phyloP scores from a whole-genome alignment of 345 rosid genomes.

The Raphanus sativus region DNA sequence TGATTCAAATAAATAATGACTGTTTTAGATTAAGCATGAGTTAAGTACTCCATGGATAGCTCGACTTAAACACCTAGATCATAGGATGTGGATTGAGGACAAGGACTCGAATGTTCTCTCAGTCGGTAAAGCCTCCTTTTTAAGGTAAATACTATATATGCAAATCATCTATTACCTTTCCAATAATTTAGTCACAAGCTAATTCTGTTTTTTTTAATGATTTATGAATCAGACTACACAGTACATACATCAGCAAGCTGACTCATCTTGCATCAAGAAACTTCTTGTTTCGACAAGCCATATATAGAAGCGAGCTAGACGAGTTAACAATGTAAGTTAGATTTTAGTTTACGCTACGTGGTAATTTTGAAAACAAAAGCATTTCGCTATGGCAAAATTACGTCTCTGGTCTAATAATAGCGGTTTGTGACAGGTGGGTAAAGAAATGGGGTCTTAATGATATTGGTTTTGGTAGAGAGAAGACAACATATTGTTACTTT shows the following conservation, averaged over 20 bases:
- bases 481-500: slow-evolving; percentile 59
- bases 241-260: slow-evolving; percentile 31
- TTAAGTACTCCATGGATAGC: slow-evolving; percentile 56
- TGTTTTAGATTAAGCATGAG: slow-evolving; percentile 49
- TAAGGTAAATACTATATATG: slow-evolving; percentile 40
- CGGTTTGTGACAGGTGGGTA: slow-evolving; percentile 49
- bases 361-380: neutral
- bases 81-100: slow-evolving; percentile 65
- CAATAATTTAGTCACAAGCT: neutral
- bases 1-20: neutral
- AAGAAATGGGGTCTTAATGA: slow-evolving; percentile 46
- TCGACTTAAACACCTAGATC: slow-evolving; percentile 57
- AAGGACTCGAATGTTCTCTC: slow-evolving; percentile 42
- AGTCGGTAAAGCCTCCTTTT: slow-evolving; percentile 49
- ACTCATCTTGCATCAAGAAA: slow-evolving; percentile 45
- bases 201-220: neutral
- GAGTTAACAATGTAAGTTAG: slow-evolving; percentile 46
- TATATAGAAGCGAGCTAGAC: slow-evolving; percentile 48
- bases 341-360: neutral
- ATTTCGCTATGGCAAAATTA: neutral
- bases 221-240: slow-evolving; percentile 43
- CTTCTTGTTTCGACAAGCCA: slow-evolving; percentile 47
- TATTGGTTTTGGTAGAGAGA: slow-evolving; percentile 70
- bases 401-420: neutral
- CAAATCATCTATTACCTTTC: neutral